Evolutionary conservation across 225 moss, liverwort and hornwort genomes (phyloP), one percentile per base, ranked within the genome.

Genomic region (Lunularia cruciata): DNA sequence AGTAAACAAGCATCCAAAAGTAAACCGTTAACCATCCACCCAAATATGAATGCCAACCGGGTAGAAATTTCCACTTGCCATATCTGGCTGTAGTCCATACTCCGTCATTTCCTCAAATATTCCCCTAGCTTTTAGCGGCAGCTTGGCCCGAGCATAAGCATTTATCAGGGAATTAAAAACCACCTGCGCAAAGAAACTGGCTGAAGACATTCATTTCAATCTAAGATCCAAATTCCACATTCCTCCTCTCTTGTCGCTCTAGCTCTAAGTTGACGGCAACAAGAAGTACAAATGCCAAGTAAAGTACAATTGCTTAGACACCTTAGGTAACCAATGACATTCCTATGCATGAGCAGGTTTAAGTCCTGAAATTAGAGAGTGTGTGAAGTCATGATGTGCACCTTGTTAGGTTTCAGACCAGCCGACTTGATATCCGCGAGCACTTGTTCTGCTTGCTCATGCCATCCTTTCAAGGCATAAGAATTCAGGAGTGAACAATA

Each of bases 101-200:
- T 64, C 83, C 77, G 80, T 75, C 72, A 91, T 85, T 42, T 74
- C 83, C 38, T 82, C 45, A 57, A 89, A 87, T 59, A 78, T 83
- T 75, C 76, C 75, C 67, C 57, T 75, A 10, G 91, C 85, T 73
- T 82, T 76, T 15, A 77, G 67, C 37, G 91, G 83, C 76, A 79
- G 75, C 75, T 76, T 86, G 62, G 78, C 73, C 69, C 87, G 89
- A 32, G 91, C 79, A 68, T 88, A 91, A 3, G 88, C 85, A 46
- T 88, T 91, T 69, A 91, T 84, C 73, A 91, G 72, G 16, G 88
- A 86, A 47, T 91, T 91, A 54, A 83, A 87, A 65, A 91, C 86
- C 62, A 87, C 91, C 90, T 91, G 85, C 81, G 72, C 52, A 62
- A 62, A 37, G 12, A 45, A 47, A 47, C 27, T 31, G 15, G 28